Evolutionary conservation across 2,329 filamentous ascomycete species (phyloP), one percentile per base, ranked within the genome.

Genomic region (Aspergillus vadensis): DNA sequence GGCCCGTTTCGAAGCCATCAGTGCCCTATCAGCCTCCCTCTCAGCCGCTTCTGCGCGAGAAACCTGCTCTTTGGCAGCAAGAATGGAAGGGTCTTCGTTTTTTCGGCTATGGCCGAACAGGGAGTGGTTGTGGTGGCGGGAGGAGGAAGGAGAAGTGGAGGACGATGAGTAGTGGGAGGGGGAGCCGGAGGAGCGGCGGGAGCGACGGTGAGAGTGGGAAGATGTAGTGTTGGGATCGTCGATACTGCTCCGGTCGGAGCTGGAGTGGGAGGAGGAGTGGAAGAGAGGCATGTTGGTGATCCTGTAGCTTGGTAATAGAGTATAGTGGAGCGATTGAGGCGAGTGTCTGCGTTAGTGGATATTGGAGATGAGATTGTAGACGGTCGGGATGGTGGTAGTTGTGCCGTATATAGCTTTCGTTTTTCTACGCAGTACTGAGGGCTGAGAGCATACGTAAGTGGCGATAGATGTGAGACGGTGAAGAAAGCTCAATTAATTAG

Each of bases 11-110:
- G 88, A 87, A 8, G 84, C 80, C 9, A 83, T 79, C 14, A 90
- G 74, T 0, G 88, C 88, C 2, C 83, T 80, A 66, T 90, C 88
- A 0, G 88, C 88, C 17, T 90, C 86, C 6, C 79, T 75, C 76
- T 91, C 88, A 0, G 87, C 86, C 0, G 77, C 71, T 76, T 91
- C 88, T 27, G 88, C 88, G 49, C 77, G 75, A 66, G 86, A 78
- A 19, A 91, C 83, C 36, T 84, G 82, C 74, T 90, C 84, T 4
- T 85, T 80, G 0, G 88, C 88, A 21, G 83, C 79, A 1, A 83
- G 68, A 69, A 91, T 89, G 64, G 80, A 83, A 0, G 86, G 85
- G 74, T 91, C 88, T 63, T 87, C 81, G 49, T 82, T 78, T 51
- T 76, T 68, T 62, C 77, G 74, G 65, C 75, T 79, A 65, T 83